Base-by-base conservation (phyloP, 805 yeast species). In the Ogataea salicorniae region DNA sequence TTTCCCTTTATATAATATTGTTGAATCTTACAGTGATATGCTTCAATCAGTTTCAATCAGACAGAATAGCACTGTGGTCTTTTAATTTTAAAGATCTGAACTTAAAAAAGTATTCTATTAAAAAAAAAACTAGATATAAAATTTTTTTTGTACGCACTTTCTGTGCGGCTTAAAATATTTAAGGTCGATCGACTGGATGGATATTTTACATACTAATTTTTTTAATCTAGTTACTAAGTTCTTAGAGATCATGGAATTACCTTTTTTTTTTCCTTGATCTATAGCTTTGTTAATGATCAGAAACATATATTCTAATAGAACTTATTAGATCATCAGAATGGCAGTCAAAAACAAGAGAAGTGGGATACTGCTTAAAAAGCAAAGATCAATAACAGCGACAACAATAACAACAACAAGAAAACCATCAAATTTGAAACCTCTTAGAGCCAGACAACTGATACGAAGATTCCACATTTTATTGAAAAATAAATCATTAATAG, bases 391-490 rank as follows among this genome's bases (percentile, higher is more conserved):
- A 31, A 68, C 75, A 1, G 62, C 66, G 2, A 22, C 44, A 7
- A n/a, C 39, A n/a, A n/a, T 6, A 26, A 26, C 40, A 40, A 16
- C 17, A 6, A 17, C 9, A 16, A 39, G 54, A 44, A 45, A 61
- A 63, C 81, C 83, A 2, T 72, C 59, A 37, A 55, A 71, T 7
- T 72, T 83, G 46, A 88, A 84, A 63, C 95, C 89, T 4, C 74
- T 76, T 39, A 72, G 80, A 56, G 84, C 96, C 0, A 71, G 96
- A 42, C 81, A 78, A 57, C 72, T 91, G 18, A 91, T 91, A 26
- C 74, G 96, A 46, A 66, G 89, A 37, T 89, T 80, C 54, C 97
- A 90, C 63, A 75, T 80, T 2, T 69, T 91, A 15, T 73, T 83
- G 47, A 87, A 84, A 55, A 74, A 78, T 50, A 74, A 75, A 51